Evolutionary conservation across 2,329 filamentous ascomycete species (phyloP), one percentile per base, ranked within the genome.

Genomic region (Monosporascus sp.): DNA sequence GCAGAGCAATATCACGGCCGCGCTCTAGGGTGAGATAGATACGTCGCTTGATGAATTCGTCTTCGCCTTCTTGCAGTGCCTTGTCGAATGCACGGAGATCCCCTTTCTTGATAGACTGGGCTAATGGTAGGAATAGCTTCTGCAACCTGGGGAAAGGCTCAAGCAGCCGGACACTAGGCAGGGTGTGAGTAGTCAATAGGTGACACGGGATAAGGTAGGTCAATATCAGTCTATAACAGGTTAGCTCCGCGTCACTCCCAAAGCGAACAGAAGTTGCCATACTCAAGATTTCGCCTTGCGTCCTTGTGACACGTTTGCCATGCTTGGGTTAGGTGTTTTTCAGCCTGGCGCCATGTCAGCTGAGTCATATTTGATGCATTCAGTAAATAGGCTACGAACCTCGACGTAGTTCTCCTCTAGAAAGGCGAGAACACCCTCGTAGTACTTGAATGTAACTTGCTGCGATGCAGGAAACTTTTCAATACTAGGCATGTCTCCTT

Each of bases 1-100:
- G 88, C 58, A 99, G 73, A 9, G 91, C 89, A 57, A 97, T 91
- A 65, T 99, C 94, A 49, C 94, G 87, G 14, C 91, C 90, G 44
- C 94, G 84, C 69, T 99, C 94, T 0, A 99, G 80, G 0, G 94
- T 97, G 22, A 99, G 82, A 71, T 97, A 99, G 62, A 99, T 96
- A 45, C 93, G 88, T 31, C 88, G 84, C 69, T 89, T 93, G 59
- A 97, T 91, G 62, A 97, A 96, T 61, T 94, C 90, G n/a, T 91
- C 85, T 71, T 97, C 92, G 26, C 89, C 88, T 7, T 86, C 83
- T 49, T 86, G 81, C 27, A 99, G 80, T 2, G 92, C 91, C 19
- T 83, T 74, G 63, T 97, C 92, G 64, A 97, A 97, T 11, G 85
- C 88, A 50, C 85, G 81, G 9, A 99, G 82, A 62, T 97, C 87